phyloP scores from a whole-genome alignment of 2,329 filamentous ascomycete species.

The Trichoderma semiorbis region DNA sequence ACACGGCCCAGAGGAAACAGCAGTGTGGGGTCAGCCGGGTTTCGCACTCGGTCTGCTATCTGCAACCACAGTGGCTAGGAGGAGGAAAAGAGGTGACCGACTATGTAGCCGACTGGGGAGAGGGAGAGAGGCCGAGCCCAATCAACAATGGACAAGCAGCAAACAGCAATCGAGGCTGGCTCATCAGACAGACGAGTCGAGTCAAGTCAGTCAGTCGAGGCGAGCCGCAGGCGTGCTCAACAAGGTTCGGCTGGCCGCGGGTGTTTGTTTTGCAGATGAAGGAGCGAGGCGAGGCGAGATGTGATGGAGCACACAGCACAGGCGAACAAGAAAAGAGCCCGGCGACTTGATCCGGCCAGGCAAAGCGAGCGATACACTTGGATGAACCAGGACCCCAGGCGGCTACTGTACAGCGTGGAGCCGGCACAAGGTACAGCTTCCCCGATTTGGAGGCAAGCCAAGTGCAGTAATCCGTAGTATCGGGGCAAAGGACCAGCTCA shows the following conservation, averaged over 20 bases:
- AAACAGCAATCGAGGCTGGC: neutral
- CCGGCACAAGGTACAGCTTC: neutral
- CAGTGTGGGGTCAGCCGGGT: slow-evolving; percentile 5
- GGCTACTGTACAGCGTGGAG: slow-evolving; percentile 14
- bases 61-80: neutral
- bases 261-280: slow-evolving; percentile 2
- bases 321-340: neutral
- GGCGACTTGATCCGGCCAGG: slow-evolving; percentile 1
- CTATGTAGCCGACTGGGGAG: neutral
- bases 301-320: slow-evolving; percentile 5
- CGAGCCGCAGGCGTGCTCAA: neutral
- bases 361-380: slow-evolving; percentile 7
- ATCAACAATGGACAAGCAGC: neutral
- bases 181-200: neutral
- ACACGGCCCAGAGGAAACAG: slow-evolving; percentile 1
- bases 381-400: slow-evolving; percentile 10
- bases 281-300: slow-evolving; percentile 1
- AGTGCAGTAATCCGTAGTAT: neutral
- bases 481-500: slow-evolving; percentile 7
- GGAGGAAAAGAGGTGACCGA: neutral
- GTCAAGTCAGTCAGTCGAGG: neutral
- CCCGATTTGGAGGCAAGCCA: slow-evolving; percentile 9
- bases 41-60: neutral
- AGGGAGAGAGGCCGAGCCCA: neutral
- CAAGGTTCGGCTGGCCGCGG: slow-evolving; percentile 5